phyloP scores from a whole-genome alignment of 75 land plant species.

The Pinus tabuliformis region DNA sequence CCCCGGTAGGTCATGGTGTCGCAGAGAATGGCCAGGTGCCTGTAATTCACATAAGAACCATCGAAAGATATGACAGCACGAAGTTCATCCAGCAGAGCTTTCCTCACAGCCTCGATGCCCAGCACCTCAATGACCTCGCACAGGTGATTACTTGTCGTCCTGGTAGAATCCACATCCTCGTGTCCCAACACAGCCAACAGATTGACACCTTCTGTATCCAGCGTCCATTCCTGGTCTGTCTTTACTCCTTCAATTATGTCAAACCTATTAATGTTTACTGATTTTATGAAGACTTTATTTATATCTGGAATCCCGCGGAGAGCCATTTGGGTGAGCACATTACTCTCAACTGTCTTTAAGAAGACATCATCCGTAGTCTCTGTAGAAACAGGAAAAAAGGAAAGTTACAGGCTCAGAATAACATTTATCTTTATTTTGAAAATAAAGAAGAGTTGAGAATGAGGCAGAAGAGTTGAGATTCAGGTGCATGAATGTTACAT shows the following conservation, averaged over 20 bases:
- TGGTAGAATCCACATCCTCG: conserved; percentile 49
- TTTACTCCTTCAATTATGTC: conserved; percentile 36
- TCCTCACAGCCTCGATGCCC: conserved; percentile 80
- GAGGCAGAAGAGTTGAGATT: no score
- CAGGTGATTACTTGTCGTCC: conserved; percentile 49
- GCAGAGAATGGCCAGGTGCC: conserved; percentile 62
- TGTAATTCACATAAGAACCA: conserved; percentile 59
- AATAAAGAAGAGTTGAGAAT: no score
- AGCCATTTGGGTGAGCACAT: conserved; percentile 50
- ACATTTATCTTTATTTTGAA: no score
- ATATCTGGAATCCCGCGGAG: conserved; percentile 55
- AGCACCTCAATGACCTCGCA: conserved; percentile 55
- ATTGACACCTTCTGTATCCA: conserved; percentile 61
- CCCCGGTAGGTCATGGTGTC: conserved; percentile 58
- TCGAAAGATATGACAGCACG: conserved; percentile 51
- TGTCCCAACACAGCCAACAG: conserved; percentile 55
- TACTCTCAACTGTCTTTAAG: conserved; percentile 48
- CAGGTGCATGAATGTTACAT: no score
- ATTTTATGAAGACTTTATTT: conserved; percentile 44
- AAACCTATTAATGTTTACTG: conserved; percentile 26
- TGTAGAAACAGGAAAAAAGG: no score
- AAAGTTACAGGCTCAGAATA: no score
- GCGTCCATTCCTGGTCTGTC: conserved; percentile 46
- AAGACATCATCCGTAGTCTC: conserved; percentile 41
- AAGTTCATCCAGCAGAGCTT: conserved; percentile 68